Evolutionary conservation across 2,329 filamentous ascomycete genomes (phyloP).

Genomic region (Xylariales sp.): DNA sequence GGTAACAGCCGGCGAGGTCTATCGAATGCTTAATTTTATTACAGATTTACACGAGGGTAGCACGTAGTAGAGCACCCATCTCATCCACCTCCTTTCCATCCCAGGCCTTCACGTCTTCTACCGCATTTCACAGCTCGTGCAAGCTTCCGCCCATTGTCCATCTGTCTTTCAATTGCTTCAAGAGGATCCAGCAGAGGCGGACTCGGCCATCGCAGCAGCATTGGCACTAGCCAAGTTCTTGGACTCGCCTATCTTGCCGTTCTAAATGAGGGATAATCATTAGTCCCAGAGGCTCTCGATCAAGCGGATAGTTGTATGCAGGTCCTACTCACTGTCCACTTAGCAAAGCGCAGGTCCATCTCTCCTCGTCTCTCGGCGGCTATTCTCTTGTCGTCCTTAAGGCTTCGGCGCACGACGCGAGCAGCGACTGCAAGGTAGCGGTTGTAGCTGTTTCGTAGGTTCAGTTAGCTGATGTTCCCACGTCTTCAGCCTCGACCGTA

Average conservation of each 20-base stretch:
- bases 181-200: slow-evolving; percentile 32
- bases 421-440: slow-evolving; percentile 95
- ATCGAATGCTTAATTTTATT: slow-evolving; percentile 18
- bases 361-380: slow-evolving; percentile 83
- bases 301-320: too few species aligned
- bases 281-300: too few species aligned
- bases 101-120: neutral
- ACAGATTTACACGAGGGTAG: slow-evolving; percentile 25
- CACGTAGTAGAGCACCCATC: slow-evolving; percentile 4
- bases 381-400: slow-evolving; percentile 93
- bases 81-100: neutral
- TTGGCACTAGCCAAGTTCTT: slow-evolving; percentile 65
- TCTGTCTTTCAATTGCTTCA: slow-evolving; percentile 21
- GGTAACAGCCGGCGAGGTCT: too few species aligned
- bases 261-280: slow-evolving; percentile 51
- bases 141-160: too few species aligned
- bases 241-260: slow-evolving; percentile 89
- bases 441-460: slow-evolving; percentile 75
- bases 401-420: slow-evolving; percentile 89
- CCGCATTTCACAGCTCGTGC: neutral
- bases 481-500: slow-evolving; percentile 13
- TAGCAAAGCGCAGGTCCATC: slow-evolving; percentile 83
- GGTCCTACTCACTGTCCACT: slow-evolving; percentile 91
- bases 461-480: slow-evolving; percentile 28
- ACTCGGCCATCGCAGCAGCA: slow-evolving; percentile 31